Evolutionary conservation across 2,329 filamentous ascomycete species (phyloP).

Genomic region (Penicillium sp.): DNA sequence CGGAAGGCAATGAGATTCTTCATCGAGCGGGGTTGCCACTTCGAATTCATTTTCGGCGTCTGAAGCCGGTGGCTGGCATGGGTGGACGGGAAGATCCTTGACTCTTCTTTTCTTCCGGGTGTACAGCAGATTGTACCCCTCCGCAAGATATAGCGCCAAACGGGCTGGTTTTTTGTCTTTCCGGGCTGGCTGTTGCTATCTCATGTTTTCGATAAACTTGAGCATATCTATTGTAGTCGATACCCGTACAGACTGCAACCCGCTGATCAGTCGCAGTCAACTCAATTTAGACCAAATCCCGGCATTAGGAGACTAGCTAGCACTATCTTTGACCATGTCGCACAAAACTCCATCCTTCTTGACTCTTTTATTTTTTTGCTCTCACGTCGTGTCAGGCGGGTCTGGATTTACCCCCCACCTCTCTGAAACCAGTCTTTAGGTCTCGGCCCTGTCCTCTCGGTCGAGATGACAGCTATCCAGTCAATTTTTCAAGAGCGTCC

Average conservation of each 20-base stretch:
- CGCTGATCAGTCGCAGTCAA: conserved; percentile 6
- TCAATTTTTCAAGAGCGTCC: conserved; percentile 10
- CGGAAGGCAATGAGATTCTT: not conserved
- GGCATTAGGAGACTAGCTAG: not conserved
- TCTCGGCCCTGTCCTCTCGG: conserved; percentile 5
- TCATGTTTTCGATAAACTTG: too few relatives aligned
- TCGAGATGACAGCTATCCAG: conserved; percentile 9
- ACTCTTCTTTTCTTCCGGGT: not conserved
- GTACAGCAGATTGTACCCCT: not conserved
- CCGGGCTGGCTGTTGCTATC: too few relatives aligned
- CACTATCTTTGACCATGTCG: conserved; percentile 2
- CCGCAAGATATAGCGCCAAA: too few relatives aligned
- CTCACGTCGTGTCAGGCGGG: not conserved
- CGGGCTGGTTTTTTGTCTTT: not conserved
- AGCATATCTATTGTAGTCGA: not conserved
- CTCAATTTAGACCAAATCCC: not conserved
- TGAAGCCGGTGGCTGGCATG: not conserved
- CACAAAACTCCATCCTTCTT: not conserved
- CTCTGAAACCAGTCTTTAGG: conserved; percentile 8
- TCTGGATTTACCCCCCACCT: conserved; percentile 1
- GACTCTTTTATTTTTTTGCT: not conserved
- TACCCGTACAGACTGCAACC: not conserved
- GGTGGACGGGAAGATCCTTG: not conserved
- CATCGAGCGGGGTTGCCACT: conserved; percentile 2
- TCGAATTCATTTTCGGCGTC: not conserved